Conservation (phyloP, 2,329 filamentous ascomycete genomes). For the Tolypocladium sp. region DNA sequence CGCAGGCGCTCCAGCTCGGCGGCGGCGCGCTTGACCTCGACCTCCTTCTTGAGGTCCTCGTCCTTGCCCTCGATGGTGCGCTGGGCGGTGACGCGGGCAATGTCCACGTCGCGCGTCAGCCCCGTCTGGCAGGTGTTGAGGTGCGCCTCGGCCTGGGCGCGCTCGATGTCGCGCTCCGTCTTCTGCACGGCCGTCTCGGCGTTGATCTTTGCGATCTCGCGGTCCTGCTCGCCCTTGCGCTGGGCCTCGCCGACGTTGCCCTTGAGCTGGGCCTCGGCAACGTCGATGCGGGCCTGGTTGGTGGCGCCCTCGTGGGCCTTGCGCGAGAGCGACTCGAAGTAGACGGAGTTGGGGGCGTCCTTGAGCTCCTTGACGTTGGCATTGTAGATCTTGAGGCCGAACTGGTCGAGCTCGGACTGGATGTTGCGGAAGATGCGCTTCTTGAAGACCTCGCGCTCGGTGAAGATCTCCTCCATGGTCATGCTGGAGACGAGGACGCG, state of each 20-base stretch:
- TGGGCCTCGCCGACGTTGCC: conserved; percentile 71
- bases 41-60: conserved; percentile 69
- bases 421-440: conserved; percentile 66
- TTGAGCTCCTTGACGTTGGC: conserved; percentile 76
- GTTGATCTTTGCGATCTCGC: conserved; percentile 81
- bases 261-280: conserved; percentile 52
- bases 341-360: conserved; percentile 72
- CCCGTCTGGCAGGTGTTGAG: conserved; percentile 64
- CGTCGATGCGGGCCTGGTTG: conserved; percentile 66
- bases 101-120: conserved; percentile 64
- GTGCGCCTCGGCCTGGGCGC: conserved; percentile 67
- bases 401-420: conserved; percentile 70
- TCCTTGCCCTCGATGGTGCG: conserved; percentile 67
- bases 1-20: conserved; percentile 75
- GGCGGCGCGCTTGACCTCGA: conserved; percentile 67
- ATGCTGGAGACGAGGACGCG: conserved; percentile 75
- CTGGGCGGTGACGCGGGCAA: conserved; percentile 64
- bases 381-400: conserved; percentile 65
- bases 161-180: conserved; percentile 76
- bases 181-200: conserved; percentile 78
- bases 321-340: conserved; percentile 72
- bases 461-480: conserved; percentile 91
- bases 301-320: conserved; percentile 81
- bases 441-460: conserved; percentile 69
- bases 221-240: conserved; percentile 71